These are phyloP conservation scores for Paramyrothecium sp. DNA, from an alignment of 2,329 filamentous ascomycete genomes.

Conservation along the genomic window DNA sequence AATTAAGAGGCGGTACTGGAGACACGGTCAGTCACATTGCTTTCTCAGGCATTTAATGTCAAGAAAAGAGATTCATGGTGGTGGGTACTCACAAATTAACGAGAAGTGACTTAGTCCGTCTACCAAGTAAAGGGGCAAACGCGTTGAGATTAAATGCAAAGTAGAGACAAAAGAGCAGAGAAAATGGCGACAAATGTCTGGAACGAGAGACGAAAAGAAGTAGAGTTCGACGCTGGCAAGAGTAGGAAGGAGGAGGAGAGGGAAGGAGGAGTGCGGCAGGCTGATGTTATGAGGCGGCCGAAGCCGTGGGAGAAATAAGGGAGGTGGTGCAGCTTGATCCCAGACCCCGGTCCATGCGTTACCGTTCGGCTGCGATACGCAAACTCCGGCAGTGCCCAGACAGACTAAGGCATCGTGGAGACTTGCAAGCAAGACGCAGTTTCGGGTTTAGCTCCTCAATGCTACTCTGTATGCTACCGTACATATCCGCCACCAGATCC, in stretches of 20 bases:
- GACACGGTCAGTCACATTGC: background rate
- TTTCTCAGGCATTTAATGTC: no score
- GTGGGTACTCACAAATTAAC: background rate
- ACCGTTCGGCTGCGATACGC: background rate
- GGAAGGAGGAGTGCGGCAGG: background rate
- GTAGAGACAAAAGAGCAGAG: background rate
- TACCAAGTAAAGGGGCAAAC: background rate
- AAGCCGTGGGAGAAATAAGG: background rate
- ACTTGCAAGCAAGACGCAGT: no score
- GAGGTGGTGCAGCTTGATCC: background rate
- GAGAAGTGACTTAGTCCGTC: background rate
- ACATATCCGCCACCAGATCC: no score
- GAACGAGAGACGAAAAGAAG: background rate
- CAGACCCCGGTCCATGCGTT: background rate
- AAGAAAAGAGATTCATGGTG: no score
- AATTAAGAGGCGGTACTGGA: constrained; percentile 4
- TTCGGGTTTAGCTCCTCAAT: no score
- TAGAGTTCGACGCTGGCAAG: background rate
- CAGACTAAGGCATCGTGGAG: no score
- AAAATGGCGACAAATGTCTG: background rate
- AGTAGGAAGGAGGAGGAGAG: background rate
- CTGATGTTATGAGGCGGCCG: background rate
- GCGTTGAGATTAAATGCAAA: background rate
- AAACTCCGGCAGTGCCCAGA: no score
- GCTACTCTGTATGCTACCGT: no score